Evolutionary conservation across 106 monocot species (phyloP).

Genomic region (Platanthera zijinensis): DNA sequence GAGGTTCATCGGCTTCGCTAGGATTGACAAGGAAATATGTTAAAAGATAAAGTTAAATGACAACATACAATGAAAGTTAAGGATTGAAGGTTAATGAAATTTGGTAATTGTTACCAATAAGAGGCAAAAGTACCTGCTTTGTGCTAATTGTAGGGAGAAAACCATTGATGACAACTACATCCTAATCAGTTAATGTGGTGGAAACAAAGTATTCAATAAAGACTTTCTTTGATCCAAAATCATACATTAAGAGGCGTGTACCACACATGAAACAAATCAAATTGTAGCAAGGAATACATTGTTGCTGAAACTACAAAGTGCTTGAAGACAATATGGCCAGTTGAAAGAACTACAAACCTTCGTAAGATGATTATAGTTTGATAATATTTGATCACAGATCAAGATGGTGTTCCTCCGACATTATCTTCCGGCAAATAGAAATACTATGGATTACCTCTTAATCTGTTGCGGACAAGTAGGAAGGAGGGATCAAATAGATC

Average conservation of each 20-base stretch:
- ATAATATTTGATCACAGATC: too few species aligned
- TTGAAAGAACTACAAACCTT: too few species aligned
- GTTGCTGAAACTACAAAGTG: background rate
- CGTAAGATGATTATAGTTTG: too few species aligned
- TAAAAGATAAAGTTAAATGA: background rate
- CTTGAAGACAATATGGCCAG: too few species aligned
- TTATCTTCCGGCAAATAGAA: too few species aligned
- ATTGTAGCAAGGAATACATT: background rate
- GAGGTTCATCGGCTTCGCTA: too few species aligned
- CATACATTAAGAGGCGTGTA: slow-evolving; percentile 82
- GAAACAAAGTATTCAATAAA: slow-evolving; percentile 95
- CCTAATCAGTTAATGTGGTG: slow-evolving; percentile 45
- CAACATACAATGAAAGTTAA: background rate
- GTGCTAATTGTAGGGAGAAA: slow-evolving; percentile 78
- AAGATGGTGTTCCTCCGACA: too few species aligned
- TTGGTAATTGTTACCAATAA: background rate
- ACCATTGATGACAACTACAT: slow-evolving; percentile 86
- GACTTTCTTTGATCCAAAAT: slow-evolving; percentile 92
- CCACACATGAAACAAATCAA: slow-evolving; percentile 54
- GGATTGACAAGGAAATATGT: background rate
- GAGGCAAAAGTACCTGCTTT: slow-evolving; percentile 51
- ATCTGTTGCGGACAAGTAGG: too few species aligned
- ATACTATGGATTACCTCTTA: too few species aligned
- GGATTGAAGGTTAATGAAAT: background rate
- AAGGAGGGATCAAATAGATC: too few species aligned